Base-by-base conservation (phyloP, 441 rosid species). In the Adansonia madagascariensis region DNA sequence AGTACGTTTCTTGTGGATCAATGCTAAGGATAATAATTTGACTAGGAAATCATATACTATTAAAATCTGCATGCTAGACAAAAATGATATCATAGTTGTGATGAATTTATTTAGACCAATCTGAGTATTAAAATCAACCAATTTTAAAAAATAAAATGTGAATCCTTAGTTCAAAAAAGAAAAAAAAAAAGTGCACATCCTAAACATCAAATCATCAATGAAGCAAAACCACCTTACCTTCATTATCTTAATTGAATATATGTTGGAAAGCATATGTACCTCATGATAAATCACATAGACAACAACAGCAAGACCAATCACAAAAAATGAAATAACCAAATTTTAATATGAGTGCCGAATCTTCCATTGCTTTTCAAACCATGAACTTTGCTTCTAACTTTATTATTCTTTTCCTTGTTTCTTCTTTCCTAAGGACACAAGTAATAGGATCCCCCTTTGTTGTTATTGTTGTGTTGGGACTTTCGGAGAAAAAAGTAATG, bases 171-270 rank as follows among this genome's bases (percentile, higher is more conserved):
- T 31, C 35, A 31, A 31, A 31, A 31, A 31, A 31, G 1, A 1
- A 61, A 31, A 31, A 31, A 31, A 61, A 18, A 61, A 35, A 22
- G 27, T 27, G 75, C 14, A 15, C 22, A 24, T 22, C 80, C 77
- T 53, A 47, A 9, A 39, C 57, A 71, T 12, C 47, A 6, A 44
- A 44, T 8, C 47, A 41, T 41, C 76, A 73, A 56, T 24, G 15
- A 39, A 53, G 56, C 56, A 27, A 44, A 46, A 43, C n/a, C 52
- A 39, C 4, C 11, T 17, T 20, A 15, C 73, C 3, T 44, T 31
- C 35, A 31, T 31, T 31, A 31, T 31, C 65, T 22, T 56, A 8
- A 53, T 63, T 55, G 66, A 65, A 41, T 11, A 47, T 55, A 44
- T 24, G 2, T 11, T 44, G 59, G 10, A 53, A 52, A 31, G 47